These are phyloP conservation scores for Metarhizium humberi DNA, from an alignment of 2,329 filamentous ascomycete species.

Conservation along the genomic window DNA sequence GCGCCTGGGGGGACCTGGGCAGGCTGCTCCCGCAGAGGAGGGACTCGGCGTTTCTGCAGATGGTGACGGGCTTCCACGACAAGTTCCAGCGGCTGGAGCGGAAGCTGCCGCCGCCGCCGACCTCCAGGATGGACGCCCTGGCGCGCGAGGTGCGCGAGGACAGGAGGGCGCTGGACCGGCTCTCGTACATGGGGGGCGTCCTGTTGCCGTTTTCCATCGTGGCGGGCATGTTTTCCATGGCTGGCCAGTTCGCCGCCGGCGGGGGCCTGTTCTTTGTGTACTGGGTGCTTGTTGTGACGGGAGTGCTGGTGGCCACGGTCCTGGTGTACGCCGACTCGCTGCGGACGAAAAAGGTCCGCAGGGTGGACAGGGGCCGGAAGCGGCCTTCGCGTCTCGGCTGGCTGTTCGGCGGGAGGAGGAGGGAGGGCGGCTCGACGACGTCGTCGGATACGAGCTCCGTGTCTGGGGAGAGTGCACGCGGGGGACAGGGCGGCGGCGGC, in stretches of 20 bases:
- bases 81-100: neutral
- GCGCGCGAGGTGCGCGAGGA: neutral
- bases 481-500: neutral
- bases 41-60: neutral
- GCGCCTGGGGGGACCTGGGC: neutral
- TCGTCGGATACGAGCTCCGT: neutral
- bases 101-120: neutral
- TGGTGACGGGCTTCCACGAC: neutral
- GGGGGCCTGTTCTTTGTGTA: neutral
- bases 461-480: neutral
- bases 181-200: neutral
- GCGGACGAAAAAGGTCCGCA: neutral
- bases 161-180: neutral
- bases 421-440: neutral
- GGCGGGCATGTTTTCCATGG: neutral
- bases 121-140: neutral
- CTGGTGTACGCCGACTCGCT: neutral
- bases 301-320: neutral
- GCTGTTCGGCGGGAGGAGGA: neutral
- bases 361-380: neutral
- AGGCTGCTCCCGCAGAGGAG: neutral
- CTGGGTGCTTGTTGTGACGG: neutral
- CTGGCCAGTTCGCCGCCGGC: neutral
- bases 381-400: neutral
- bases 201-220: neutral